A percentile compares a stretch with the other conserved stretches of the same genome.
Evolutionary conservation across 257 asterid genomes (phyloP).

Genomic region (Gardenia jasminoides): DNA sequence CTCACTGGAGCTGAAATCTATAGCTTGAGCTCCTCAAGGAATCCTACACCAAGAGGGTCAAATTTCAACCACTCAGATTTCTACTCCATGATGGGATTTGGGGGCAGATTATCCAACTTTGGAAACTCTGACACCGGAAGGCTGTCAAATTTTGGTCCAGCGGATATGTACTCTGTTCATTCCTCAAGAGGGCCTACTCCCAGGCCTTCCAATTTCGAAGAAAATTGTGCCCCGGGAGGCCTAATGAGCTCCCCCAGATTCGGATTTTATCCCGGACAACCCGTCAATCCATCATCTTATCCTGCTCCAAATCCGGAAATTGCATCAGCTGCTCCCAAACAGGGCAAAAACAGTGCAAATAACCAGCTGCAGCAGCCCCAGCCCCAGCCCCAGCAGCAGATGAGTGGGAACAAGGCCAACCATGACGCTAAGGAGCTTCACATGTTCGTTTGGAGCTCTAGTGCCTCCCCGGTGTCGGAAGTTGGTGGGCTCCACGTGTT

Average conservation of each 20-base stretch:
- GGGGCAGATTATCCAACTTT: constrained; percentile 70
- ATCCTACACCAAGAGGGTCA: constrained; percentile 53
- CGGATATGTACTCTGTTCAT: constrained; percentile 83
- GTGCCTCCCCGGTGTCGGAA: constrained; percentile 95
- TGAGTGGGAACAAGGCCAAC: constrained; percentile 26
- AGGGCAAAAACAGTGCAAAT: constrained; percentile 27
- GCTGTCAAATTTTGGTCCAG: constrained; percentile 63
- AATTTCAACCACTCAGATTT: constrained; percentile 52
- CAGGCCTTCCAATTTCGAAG: constrained; percentile 86
- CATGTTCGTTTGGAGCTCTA: constrained; percentile 99
- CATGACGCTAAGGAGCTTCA: constrained; percentile 92
- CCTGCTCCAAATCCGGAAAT: constrained; percentile 97
- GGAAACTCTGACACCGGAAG: constrained; percentile 74
- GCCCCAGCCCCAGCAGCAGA: constrained; percentile 26
- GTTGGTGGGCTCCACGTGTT: constrained; percentile 48
- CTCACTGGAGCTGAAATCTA: constrained; percentile 57
- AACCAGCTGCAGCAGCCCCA: neutral
- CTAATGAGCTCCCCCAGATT: constrained; percentile 62
- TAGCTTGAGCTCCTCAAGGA: constrained; percentile 47
- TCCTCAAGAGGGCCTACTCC: constrained; percentile 94
- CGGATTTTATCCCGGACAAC: constrained; percentile 61
- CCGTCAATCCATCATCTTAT: constrained; percentile 47
- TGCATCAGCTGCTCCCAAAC: constrained; percentile 52
- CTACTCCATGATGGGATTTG: constrained; percentile 69
- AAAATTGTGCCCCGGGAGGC: constrained; percentile 60